Evolutionary conservation across 2,329 filamentous ascomycete species (phyloP).

Genomic region (Neopestalotiopsis clavispora): DNA sequence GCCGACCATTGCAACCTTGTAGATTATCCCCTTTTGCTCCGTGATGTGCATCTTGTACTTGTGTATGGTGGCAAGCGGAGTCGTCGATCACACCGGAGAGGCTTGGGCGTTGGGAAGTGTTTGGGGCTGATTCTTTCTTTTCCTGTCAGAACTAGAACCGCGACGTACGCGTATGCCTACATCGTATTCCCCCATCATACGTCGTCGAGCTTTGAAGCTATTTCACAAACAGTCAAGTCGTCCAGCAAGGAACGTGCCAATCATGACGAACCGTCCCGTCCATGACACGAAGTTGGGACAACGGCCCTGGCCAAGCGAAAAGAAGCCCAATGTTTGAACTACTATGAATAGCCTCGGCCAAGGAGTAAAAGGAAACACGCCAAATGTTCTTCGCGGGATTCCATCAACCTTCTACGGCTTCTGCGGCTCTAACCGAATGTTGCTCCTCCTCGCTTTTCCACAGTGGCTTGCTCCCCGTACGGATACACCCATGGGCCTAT

Average conservation of each 20-base stretch:
- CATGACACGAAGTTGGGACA: not conserved
- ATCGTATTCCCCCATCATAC: not conserved
- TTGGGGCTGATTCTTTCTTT: not conserved
- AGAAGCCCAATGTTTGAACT: not conserved
- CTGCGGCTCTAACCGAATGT: not conserved
- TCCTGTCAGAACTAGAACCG: not conserved
- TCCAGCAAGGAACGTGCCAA: not conserved
- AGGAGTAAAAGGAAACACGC: not conserved
- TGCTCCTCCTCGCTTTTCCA: not conserved
- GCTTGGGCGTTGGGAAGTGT: not conserved
- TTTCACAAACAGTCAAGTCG: not conserved
- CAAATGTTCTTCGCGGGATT: not conserved
- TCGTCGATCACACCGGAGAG: not conserved
- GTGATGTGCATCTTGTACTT: not conserved
- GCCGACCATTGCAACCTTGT: no score
- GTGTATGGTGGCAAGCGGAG: not conserved
- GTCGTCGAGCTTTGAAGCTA: not conserved
- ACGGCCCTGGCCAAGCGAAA: not conserved
- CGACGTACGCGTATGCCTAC: not conserved
- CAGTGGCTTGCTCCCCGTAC: not conserved
- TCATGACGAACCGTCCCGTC: not conserved
- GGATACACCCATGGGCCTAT: not conserved
- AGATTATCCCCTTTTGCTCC: not conserved
- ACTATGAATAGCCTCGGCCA: not conserved
- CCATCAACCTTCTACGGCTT: not conserved